These are phyloP conservation scores for Celoporthe dispersa DNA, from an alignment of 2,329 filamentous ascomycete species.

Conservation along the genomic window DNA sequence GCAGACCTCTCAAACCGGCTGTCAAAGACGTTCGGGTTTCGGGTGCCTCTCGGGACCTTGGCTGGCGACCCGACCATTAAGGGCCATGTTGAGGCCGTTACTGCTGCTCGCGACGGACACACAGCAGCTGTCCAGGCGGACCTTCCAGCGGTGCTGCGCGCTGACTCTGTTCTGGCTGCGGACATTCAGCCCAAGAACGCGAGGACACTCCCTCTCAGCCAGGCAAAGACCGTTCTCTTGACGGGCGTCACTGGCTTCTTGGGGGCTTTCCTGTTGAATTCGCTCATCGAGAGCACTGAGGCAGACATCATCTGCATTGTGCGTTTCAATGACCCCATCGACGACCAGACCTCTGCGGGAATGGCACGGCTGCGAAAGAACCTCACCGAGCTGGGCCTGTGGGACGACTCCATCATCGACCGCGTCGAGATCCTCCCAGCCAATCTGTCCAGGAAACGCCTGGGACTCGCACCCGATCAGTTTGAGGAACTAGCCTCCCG, in stretches of 20 bases:
- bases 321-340: constrained; percentile 69
- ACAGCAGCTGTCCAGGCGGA: constrained; percentile 77
- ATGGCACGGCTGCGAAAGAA: constrained; percentile 76
- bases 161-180: constrained; percentile 69
- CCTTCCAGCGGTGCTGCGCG: constrained; percentile 68
- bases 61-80: constrained; percentile 73
- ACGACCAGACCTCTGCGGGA: constrained; percentile 67
- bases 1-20: constrained; percentile 75
- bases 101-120: constrained; percentile 71
- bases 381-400: constrained; percentile 76
- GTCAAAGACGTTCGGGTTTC: constrained; percentile 72
- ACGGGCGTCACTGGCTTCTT: constrained; percentile 79
- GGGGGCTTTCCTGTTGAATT: constrained; percentile 73
- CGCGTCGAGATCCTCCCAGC: constrained; percentile 77
- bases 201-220: constrained; percentile 61
- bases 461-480: constrained; percentile 68
- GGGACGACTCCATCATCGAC: constrained; percentile 77
- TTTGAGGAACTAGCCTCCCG: constrained; percentile 69
- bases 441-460: constrained; percentile 69
- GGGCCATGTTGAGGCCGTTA: constrained; percentile 74
- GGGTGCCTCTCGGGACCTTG: constrained; percentile 71
- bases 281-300: constrained; percentile 69
- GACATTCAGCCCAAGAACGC: constrained; percentile 66
- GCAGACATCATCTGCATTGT: constrained; percentile 75
- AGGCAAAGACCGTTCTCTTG: constrained; percentile 71